Base-by-base conservation (phyloP, 805 yeast species). In the Monosporozyma yasuniensis region DNA sequence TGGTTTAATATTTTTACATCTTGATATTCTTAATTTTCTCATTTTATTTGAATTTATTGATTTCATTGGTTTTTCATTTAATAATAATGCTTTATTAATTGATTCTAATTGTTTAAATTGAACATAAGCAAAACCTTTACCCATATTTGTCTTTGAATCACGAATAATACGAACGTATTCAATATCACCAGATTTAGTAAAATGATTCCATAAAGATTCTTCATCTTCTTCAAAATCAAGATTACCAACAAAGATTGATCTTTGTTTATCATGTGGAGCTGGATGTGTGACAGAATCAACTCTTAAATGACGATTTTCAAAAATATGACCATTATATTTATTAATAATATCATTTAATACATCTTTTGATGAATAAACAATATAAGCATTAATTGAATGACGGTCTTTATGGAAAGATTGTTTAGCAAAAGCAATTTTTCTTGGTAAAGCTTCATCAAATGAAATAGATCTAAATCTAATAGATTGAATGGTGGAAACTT, bases 51-150 rank as follows among this genome's bases (percentile, higher is more conserved):
- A 59, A 55, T 59, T 70, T 37, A 67, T 68, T 32, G 71, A 69
- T 30, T 42, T 44, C 56, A 79, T 65, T 51, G 81, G 78, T 69
- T 86, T 82, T 44, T 80, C 91, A 65, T 90, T 79, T 53, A 87
- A 70, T 52, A 88, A 68, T 48, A 93, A 68, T 0, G 96, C 97
- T 63, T 87, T 85, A 54, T 82, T 81, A 9, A 93, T 96, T 41
- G 82, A 73, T 49, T 83, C 68, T 48, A 79, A 67, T 59, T 86
- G 91, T 53, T 74, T 77, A 72, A 90, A 93, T 67, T 91, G 98
- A 34, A 93, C 89, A 64, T 90, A 87, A 5, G 96, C 99, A 71
- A 93, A 90, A 5, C 99, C 99, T 70, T 93, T 93, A 55, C 99
- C 99, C 52, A 91, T 74, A 60, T 93, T 91, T 21, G 97, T 91